phyloP scores from a whole-genome alignment of 768 basidiomycete genomes.

The Trametes cubensis region DNA sequence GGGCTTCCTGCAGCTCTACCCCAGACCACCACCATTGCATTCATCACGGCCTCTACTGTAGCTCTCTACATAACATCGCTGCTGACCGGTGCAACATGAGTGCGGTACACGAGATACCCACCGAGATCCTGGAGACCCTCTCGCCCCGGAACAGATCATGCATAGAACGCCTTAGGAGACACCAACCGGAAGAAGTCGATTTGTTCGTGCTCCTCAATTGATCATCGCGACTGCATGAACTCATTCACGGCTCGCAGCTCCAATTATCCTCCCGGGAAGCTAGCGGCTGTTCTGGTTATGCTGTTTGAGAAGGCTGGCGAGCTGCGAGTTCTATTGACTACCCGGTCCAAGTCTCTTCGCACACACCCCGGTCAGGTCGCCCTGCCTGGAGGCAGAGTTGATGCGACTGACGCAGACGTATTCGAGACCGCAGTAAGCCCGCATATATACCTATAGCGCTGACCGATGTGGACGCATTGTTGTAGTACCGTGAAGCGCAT shows the following conservation, averaged over 20 bases:
- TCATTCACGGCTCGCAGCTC: constrained; percentile 32
- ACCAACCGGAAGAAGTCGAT: constrained; percentile 43
- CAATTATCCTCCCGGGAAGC: constrained; percentile 43
- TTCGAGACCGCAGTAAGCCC: constrained; percentile 73
- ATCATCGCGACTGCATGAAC: neutral
- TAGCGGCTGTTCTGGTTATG: constrained; percentile 79
- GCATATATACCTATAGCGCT: neutral
- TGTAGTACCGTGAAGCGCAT: constrained; percentile 77
- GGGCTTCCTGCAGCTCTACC: too few relatives aligned
- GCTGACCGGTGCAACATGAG: neutral
- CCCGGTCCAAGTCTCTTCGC: constrained; percentile 74
- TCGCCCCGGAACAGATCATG: constrained; percentile 29
- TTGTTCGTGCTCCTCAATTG: constrained; percentile 50
- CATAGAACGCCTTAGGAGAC: constrained; percentile 45
- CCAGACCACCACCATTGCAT: neutral
- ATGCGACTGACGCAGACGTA: constrained; percentile 63
- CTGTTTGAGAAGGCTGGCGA: constrained; percentile 71
- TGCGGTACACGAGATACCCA: neutral
- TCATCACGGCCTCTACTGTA: neutral
- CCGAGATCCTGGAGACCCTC: constrained; percentile 16
- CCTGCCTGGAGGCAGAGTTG: constrained; percentile 79
- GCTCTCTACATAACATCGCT: neutral
- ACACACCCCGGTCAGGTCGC: constrained; percentile 84
- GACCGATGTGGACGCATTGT: neutral
- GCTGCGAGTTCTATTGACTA: constrained; percentile 81